phyloP scores from a whole-genome alignment of 2,329 filamentous ascomycete species.

The Sarocladium oryzae region DNA sequence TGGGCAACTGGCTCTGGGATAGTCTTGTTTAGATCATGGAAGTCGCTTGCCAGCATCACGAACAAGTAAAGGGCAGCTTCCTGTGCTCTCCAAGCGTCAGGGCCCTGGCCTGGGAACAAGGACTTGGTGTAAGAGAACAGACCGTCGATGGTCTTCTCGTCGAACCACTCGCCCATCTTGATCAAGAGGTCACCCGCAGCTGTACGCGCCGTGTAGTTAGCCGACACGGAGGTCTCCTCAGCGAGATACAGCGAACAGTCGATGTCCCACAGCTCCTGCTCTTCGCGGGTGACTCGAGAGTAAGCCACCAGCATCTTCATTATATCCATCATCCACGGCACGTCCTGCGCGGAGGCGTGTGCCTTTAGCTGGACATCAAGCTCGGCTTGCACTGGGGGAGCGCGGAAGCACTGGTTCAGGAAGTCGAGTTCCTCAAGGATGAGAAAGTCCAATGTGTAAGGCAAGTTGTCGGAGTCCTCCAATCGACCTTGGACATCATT shows the following conservation, averaged over 20 bases:
- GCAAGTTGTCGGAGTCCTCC: constrained; percentile 85
- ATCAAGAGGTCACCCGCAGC: constrained; percentile 89
- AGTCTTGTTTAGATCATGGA: constrained; percentile 67
- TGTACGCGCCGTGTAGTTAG: constrained; percentile 91
- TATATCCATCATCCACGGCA: constrained; percentile 79
- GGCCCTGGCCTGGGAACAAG: constrained; percentile 54
- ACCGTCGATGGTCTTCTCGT: constrained; percentile 67
- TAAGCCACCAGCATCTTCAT: constrained; percentile 82
- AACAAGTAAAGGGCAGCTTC: constrained; percentile 82
- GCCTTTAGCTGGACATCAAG: constrained; percentile 71
- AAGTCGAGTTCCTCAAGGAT: constrained; percentile 93
- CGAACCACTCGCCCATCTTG: constrained; percentile 87
- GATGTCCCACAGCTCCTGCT: constrained; percentile 93
- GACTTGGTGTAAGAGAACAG: constrained; percentile 70
- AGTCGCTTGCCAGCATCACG: constrained; percentile 77
- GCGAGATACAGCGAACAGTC: constrained; percentile 93
- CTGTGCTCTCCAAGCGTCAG: constrained; percentile 52
- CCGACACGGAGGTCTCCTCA: constrained; percentile 89
- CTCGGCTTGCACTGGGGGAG: constrained; percentile 80
- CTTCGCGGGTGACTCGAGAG: constrained; percentile 84
- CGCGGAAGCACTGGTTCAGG: constrained; percentile 82
- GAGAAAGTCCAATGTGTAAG: constrained; percentile 89
- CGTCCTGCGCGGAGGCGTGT: constrained; percentile 52
- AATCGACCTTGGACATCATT: constrained; percentile 80
- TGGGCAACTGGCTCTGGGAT: constrained; percentile 64